These are phyloP conservation scores for Novymonas esmeraldas DNA, from an alignment of 208 protist species.

Conservation along the genomic window DNA sequence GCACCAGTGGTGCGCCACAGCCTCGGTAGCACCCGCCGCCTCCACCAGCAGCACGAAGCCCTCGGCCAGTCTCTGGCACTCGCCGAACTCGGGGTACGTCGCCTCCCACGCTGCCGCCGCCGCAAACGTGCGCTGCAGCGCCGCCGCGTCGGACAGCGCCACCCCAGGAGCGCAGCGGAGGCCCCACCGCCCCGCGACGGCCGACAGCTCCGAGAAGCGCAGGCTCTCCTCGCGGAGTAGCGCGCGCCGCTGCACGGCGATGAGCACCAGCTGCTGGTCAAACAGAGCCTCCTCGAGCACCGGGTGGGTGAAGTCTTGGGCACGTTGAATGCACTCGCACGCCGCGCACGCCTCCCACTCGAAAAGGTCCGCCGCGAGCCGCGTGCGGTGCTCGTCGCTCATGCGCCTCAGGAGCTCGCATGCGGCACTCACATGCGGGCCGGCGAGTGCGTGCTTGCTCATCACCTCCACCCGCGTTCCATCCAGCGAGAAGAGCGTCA, in stretches of 20 bases:
- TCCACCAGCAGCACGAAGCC: conserved; percentile 82
- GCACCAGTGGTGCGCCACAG: conserved; percentile 31
- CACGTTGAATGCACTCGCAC: conserved; percentile 74
- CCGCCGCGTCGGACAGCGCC: conserved; percentile 7
- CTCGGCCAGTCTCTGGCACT: conserved; percentile 53
- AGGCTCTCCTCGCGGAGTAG: conserved; percentile 55
- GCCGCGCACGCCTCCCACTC: conserved; percentile 34
- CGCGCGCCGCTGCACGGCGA: conserved; percentile 59
- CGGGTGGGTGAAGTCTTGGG: conserved; percentile 63
- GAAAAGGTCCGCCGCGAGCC: conserved; percentile 58
- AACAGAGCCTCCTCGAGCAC: conserved; percentile 58
- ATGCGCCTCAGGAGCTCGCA: conserved; percentile 37
- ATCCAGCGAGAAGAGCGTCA: conserved; percentile 82
- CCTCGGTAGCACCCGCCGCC: conserved; percentile 3
- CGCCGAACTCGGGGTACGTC: conserved; percentile 25
- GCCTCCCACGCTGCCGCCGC: conserved; percentile 43
- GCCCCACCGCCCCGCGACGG: conserved; percentile 46
- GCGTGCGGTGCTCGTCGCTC: conserved; percentile 33
- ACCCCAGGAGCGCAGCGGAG: conserved; percentile 39
- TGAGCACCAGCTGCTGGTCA: conserved; percentile 58
- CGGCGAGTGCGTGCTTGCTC: conserved; percentile 84
- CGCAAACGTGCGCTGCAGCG: conserved; percentile 37
- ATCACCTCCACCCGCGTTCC: conserved; percentile 58
- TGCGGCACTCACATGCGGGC: conserved; percentile 76
- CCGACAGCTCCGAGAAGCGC: conserved; percentile 28